Evolutionary conservation across 1,284 basidiomycete species (phyloP).

Genomic region (Pseudozyma hubeiensis): DNA sequence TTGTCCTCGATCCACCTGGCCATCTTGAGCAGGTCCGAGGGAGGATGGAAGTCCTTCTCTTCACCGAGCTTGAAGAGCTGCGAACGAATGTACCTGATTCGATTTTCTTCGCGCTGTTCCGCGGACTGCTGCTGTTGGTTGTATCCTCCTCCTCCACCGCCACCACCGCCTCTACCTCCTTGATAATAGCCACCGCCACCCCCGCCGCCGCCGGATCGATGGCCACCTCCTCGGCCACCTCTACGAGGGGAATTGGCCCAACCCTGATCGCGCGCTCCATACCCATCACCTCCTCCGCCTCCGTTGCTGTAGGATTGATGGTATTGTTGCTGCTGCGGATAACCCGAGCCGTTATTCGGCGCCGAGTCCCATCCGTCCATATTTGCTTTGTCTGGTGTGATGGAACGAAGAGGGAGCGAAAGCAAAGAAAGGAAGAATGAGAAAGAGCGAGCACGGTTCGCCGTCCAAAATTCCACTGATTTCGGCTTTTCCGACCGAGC

Average conservation of each 20-base stretch:
- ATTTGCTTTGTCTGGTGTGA: background rate
- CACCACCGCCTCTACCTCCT: conserved; percentile 14
- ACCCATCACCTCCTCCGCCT: conserved; percentile 1
- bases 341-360: conserved; percentile 5
- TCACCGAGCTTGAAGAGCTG: conserved; percentile 58
- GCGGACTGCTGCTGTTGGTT: conserved; percentile 26
- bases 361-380: conserved; percentile 39
- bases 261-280: conserved; percentile 26
- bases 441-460: conserved; percentile 12
- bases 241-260: conserved; percentile 44
- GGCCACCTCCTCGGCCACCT: conserved; percentile 28
- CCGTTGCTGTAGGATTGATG: conserved; percentile 22
- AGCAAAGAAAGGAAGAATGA: background rate
- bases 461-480: background rate
- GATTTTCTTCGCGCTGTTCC: conserved; percentile 46
- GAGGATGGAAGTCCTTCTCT: conserved; percentile 55
- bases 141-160: conserved; percentile 14
- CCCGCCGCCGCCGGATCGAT: conserved; percentile 14
- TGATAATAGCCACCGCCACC: conserved; percentile 29
- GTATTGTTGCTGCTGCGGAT: conserved; percentile 10
- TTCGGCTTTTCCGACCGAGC: background rate
- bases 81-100: conserved; percentile 40
- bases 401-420: background rate
- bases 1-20: conserved; percentile 60
- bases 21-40: conserved; percentile 56